Conservation (phyloP, 2,329 filamentous ascomycete genomes). For the Cladosporium oxysporum region DNA sequence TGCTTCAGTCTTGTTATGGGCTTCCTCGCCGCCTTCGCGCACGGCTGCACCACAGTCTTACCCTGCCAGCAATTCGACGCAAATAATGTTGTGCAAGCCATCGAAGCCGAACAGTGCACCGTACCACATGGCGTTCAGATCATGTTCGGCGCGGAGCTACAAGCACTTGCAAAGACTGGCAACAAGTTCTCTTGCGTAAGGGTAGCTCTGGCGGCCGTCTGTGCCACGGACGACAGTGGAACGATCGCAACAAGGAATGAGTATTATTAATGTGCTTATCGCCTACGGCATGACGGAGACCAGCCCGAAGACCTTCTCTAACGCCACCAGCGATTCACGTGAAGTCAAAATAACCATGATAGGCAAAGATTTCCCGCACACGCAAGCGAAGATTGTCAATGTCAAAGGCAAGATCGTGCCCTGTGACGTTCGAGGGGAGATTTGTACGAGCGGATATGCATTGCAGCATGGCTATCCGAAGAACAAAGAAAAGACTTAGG, state of each 20-base stretch:
- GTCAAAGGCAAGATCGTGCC: slow-evolving; percentile 42
- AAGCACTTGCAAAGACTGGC: slow-evolving; percentile 30
- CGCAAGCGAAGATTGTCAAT: slow-evolving; percentile 74
- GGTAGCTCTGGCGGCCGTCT: slow-evolving; percentile 76
- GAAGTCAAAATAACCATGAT: slow-evolving; percentile 69
- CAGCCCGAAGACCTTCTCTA: slow-evolving; percentile 77
- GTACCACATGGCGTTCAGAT: slow-evolving; percentile 79
- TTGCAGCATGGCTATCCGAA: slow-evolving; percentile 65
- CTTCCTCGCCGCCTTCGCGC: slow-evolving; percentile 69
- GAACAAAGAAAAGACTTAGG: slow-evolving; percentile 72
- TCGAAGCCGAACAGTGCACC: slow-evolving; percentile 57
- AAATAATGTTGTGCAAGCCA: slow-evolving; percentile 63
- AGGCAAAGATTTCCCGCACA: slow-evolving; percentile 74
- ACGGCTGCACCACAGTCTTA: slow-evolving; percentile 75
- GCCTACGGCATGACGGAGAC: slow-evolving; percentile 70
- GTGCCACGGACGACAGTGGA: slow-evolving; percentile 76
- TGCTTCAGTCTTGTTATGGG: slow-evolving; percentile 81
- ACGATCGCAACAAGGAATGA: slow-evolving; percentile 66
- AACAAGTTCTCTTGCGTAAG: not conserved
- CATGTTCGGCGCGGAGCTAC: slow-evolving; percentile 72
- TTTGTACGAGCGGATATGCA: slow-evolving; percentile 77
- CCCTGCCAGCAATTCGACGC: slow-evolving; percentile 74
- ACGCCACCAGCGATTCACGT: slow-evolving; percentile 71
- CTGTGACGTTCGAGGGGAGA: slow-evolving; percentile 57
- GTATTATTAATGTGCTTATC: slow-evolving; percentile 69